Evolutionary conservation across 768 basidiomycete genomes (phyloP).

Genomic region (Epithele typhae): DNA sequence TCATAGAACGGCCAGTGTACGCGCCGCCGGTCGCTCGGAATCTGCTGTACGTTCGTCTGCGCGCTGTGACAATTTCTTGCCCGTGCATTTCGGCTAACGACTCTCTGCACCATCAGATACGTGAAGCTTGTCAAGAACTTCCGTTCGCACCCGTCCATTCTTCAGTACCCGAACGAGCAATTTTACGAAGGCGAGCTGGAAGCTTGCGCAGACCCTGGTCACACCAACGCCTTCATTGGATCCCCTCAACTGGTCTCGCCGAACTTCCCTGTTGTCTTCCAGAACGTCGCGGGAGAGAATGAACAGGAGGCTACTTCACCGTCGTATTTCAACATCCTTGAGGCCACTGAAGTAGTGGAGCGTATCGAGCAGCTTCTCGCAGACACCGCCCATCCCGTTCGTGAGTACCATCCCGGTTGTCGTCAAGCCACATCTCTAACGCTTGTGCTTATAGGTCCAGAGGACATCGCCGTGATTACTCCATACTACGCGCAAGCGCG

Average conservation of each 20-base stretch:
- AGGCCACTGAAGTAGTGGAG: slow-evolving; percentile 29
- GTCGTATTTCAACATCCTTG: slow-evolving; percentile 37
- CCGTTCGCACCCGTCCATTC: slow-evolving; percentile 50
- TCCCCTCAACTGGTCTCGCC: slow-evolving; percentile 25
- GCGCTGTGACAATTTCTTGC: background rate
- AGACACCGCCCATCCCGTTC: slow-evolving; percentile 24
- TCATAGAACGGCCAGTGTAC: slow-evolving; percentile 31
- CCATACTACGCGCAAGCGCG: slow-evolving; percentile 36
- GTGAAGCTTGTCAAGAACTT: slow-evolving; percentile 48
- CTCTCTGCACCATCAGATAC: slow-evolving; percentile 8
- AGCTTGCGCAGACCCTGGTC: slow-evolving; percentile 19
- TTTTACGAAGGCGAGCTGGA: slow-evolving; percentile 34
- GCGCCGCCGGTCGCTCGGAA: slow-evolving; percentile 12
- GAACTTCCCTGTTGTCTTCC: slow-evolving; percentile 31
- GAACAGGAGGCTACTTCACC: slow-evolving; percentile 30
- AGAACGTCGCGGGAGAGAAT: slow-evolving; percentile 30
- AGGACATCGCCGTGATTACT: slow-evolving; percentile 35
- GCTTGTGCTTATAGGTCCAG: slow-evolving; percentile 12
- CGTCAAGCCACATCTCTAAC: slow-evolving; percentile 2
- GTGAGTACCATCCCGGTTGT: slow-evolving; percentile 15
- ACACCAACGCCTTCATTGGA: slow-evolving; percentile 23
- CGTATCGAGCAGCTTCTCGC: slow-evolving; percentile 27
- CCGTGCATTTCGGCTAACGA: slow-evolving; percentile 11
- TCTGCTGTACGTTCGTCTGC: background rate
- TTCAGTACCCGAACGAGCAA: slow-evolving; percentile 48